Conservation (phyloP, 495 filamentous ascomycete genomes). For the Cercophora newfieldiana region DNA sequence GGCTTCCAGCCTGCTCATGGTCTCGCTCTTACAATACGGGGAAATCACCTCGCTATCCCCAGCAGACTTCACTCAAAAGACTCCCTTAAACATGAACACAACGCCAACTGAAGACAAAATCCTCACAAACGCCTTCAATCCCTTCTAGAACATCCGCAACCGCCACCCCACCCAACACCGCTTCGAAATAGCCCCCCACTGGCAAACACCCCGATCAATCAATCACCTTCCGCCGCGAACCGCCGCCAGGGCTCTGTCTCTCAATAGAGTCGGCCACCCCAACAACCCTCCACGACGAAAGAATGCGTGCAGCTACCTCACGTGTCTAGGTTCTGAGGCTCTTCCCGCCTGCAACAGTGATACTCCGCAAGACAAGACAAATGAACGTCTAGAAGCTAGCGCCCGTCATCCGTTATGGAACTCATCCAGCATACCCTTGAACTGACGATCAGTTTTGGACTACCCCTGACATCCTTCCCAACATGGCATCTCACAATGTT, state of each 20-base stretch:
- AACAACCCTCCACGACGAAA: not conserved
- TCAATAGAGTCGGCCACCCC: not conserved
- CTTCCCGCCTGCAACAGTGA: not conserved
- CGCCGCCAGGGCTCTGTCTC: not conserved
- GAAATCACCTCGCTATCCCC: too few relatives aligned
- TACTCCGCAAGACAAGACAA: not conserved
- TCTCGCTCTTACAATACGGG: too few relatives aligned
- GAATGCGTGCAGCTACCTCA: not conserved
- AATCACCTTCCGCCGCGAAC: not conserved
- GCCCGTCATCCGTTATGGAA: not conserved
- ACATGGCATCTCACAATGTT: not conserved
- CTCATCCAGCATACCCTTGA: not conserved
- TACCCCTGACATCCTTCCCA: not conserved
- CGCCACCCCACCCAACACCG: too few relatives aligned
- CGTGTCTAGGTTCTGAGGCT: not conserved
- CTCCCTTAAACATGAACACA: too few relatives aligned
- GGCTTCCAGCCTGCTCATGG: too few relatives aligned
- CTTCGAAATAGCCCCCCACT: too few relatives aligned
- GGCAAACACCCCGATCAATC: not conserved
- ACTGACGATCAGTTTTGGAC: not conserved
- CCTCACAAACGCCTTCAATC: too few relatives aligned
- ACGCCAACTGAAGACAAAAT: too few relatives aligned
- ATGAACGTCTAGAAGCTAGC: not conserved
- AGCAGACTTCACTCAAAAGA: too few relatives aligned
- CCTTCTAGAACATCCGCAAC: too few relatives aligned